A percentile compares a stretch with the other conserved stretches of the same genome.
phyloP scores from a whole-genome alignment of 2,329 filamentous ascomycete genomes.

The Penicillium brevicompactum region DNA sequence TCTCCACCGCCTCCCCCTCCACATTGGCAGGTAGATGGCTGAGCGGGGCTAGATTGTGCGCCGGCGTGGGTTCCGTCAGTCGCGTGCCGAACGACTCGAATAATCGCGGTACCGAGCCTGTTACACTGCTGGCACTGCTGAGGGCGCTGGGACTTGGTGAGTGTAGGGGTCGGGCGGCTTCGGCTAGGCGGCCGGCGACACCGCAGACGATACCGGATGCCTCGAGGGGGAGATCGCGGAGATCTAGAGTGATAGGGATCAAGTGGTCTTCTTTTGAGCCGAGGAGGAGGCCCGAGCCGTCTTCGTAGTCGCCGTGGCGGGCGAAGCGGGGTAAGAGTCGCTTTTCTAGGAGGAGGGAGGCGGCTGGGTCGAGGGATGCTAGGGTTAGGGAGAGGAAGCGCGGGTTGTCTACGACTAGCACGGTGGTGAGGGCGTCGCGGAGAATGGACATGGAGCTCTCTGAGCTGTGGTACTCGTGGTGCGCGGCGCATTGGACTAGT shows the following conservation, averaged over 20 bases:
- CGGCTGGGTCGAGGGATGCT: conserved; percentile 47
- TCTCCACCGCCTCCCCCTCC: conserved; percentile 60
- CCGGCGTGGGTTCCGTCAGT: conserved; percentile 1
- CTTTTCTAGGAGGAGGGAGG: conserved; percentile 49
- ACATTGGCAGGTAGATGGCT: conserved; percentile 1
- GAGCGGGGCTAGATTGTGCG: conserved; percentile 10
- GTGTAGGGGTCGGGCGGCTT: conserved; percentile 18
- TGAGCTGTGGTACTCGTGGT: conserved; percentile 45
- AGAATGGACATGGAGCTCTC: conserved; percentile 42
- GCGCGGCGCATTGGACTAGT: conserved; percentile 80
- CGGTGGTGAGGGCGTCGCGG: conserved; percentile 40
- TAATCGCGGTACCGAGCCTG: conserved; percentile 19
- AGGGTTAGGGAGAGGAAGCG: conserved; percentile 53
- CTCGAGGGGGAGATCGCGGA: conserved; percentile 78
- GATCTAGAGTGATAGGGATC: conserved; percentile 85
- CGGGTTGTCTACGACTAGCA: conserved; percentile 44
- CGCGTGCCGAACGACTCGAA: conserved; percentile 21
- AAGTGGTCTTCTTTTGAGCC: conserved; percentile 70
- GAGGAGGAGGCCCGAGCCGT: conserved; percentile 68
- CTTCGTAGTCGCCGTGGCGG: conserved; percentile 55
- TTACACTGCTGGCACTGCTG: conserved; percentile 16
- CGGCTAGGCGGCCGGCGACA: conserved; percentile 67
- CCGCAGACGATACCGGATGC: conserved; percentile 95
- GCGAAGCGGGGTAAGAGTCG: conserved; percentile 64
- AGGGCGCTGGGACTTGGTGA: conserved; percentile 63